Base-by-base conservation (phyloP, 2,329 filamentous ascomycete species). In the Macrophomina pseudophaseolina region DNA sequence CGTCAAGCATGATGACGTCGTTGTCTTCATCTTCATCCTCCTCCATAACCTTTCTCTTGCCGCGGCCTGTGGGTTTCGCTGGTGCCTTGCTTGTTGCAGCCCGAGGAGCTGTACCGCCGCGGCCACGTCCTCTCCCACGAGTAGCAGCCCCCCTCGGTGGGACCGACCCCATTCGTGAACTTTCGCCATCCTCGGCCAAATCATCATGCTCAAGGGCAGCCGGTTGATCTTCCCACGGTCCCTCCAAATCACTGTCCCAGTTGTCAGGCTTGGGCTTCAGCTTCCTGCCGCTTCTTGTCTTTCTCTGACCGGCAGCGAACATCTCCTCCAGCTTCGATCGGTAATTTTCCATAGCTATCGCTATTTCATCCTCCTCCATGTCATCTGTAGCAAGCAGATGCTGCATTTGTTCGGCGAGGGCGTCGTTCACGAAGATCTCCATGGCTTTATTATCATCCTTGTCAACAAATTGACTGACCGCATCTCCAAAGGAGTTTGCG, bases 361-460 rank as follows among this genome's bases (percentile, higher is more conserved):
- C 87, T 7, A 97, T 83, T 38, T 92, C 90, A 38, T 90, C 87
- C 63, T 91, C 87, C 23, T 90, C 88, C 0, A 86, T 83, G 6
- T 72, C 68, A 4, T 54, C 40, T 8, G 63, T 48, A 8, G 58
- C 16, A 74, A 82, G 74, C 12, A 83, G 68, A 68, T 82, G 75
- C 66, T 80, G 79, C 49, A 82, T 73, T 66, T 84, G 81, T 16
- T 73, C 76, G 14, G 74, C 73, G 33, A 84, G 72, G 69, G 77
- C 80, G 4, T 82, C 77, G 4, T 78, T 75, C 7, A 84, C 79
- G 67, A 84, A 84, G 12, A 75, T 77, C 69, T 82, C 77, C 89
- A 98, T 93, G 2, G 93, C 93, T 72, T 95, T 90, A 75, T 94
- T 97, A 80, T 99, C 95, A 71, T 97, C 93, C 71, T 98, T 98